These are phyloP conservation scores for Quercus aquifolioides DNA, from an alignment of 306 rosid species.

Conservation along the genomic window DNA sequence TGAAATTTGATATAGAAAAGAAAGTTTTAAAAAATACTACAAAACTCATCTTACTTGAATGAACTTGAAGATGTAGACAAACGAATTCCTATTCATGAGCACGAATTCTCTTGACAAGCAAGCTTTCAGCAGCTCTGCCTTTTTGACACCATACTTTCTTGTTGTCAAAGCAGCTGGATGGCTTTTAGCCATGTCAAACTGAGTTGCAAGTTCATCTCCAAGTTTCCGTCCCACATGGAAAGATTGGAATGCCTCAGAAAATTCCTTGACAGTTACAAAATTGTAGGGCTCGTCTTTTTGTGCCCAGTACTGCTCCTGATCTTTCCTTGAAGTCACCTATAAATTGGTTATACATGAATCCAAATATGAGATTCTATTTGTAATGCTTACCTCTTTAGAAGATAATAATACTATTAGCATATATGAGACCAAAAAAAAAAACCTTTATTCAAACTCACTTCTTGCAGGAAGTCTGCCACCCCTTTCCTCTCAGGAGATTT, in stretches of 20 bases:
- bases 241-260: too few relatives aligned
- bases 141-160: constrained; percentile 36
- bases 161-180: constrained; percentile 56
- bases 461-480: constrained; percentile 36
- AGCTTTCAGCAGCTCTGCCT: constrained; percentile 1
- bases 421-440: neutral
- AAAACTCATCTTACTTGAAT: constrained; percentile 27
- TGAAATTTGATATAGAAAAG: neutral
- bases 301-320: too few relatives aligned
- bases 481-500: constrained; percentile 53
- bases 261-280: too few relatives aligned
- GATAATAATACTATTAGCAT: too few relatives aligned
- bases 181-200: constrained; percentile 38
- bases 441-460: neutral
- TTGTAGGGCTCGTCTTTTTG: too few relatives aligned
- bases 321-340: too few relatives aligned
- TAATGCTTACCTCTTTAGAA: too few relatives aligned
- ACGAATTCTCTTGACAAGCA: constrained; percentile 42
- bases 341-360: too few relatives aligned
- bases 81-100: constrained; percentile 52
- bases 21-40: neutral
- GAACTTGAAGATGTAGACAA: constrained; percentile 37
- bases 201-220: too few relatives aligned
- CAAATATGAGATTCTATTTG: too few relatives aligned
- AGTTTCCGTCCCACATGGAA: too few relatives aligned